Evolutionary conservation across 345 rosid species (phyloP), one percentile per base, ranked within the genome.

Genomic region (Erodium maritimum): DNA sequence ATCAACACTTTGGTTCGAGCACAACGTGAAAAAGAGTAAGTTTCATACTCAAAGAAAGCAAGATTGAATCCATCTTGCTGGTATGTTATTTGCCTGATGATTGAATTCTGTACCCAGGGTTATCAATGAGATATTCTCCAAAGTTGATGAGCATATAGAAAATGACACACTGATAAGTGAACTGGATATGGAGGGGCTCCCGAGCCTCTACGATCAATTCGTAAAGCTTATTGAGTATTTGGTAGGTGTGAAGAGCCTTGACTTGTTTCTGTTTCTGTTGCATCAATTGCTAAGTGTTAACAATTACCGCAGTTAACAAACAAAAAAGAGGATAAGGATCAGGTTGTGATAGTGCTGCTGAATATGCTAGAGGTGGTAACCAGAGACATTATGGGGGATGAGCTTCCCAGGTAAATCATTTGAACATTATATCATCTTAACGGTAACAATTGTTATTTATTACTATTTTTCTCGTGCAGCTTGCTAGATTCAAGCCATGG

Each of bases 311-410:
- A 94, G 99, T 64, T 81, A 37, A 81, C 71, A 13, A 94, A 94
- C 74, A 85, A 84, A 33, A 73, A 0, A 42, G 93, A 82, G 4
- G 93, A 94, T 61, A 75, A 81, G 78, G 91, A 88, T 84, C 78
- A 77, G 58, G 86, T 94, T 66, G 97, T 94, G 62, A 84, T 94
- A 66, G 81, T 86, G 61, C 90, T 94, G 75, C 99, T 85, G 79
- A 95, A 94, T 72, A 94, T 94, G 99, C 82, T 80, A 76, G 99
- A 94, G 78, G 96, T 84, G 69, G 95, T 84, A 55, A 82, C 93
- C 61, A 73, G 88, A 70, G 99, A 94, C 69, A 90, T 94, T 65
- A 85, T 87, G 79, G 96, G 87, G 58, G 97, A 87, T 67, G 74
- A 77, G 1, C 73, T 77, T 68, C 65, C 80, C 21, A 84, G 82